These are phyloP conservation scores for Penicillium malachiteum DNA, from an alignment of 495 filamentous ascomycete genomes.

Conservation along the genomic window DNA sequence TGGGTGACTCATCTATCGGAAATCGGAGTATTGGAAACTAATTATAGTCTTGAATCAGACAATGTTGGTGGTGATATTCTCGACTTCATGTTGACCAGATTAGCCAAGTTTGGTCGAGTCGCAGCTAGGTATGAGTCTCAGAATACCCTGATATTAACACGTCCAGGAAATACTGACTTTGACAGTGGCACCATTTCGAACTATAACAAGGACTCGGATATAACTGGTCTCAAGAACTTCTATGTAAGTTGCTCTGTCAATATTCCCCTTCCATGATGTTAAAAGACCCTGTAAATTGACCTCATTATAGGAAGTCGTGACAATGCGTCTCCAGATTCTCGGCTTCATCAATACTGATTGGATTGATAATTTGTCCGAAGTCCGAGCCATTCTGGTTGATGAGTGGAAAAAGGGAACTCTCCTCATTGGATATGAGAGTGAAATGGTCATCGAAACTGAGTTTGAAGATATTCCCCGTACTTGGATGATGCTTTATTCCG, in stretches of 20 bases:
- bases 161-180: not conserved
- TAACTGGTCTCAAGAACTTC: slow-evolving; percentile 1
- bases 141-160: not conserved
- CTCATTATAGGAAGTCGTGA: not conserved
- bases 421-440: slow-evolving; percentile 1
- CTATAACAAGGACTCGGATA: not conserved
- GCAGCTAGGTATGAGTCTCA: slow-evolving; percentile 47
- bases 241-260: not conserved
- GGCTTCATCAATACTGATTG: slow-evolving; percentile 2
- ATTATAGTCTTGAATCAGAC: slow-evolving; percentile 32
- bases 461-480: slow-evolving; percentile 50
- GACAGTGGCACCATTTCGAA: not conserved
- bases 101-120: slow-evolving; percentile 57
- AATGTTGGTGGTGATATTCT: slow-evolving; percentile 71
- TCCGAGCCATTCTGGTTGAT: not conserved
- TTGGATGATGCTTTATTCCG: slow-evolving; percentile 52
- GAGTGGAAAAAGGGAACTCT: slow-evolving; percentile 1
- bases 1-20: not conserved
- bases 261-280: not conserved
- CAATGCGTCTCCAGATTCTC: slow-evolving; percentile 5
- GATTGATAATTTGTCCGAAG: not conserved
- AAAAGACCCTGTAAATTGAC: not conserved
- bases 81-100: slow-evolving; percentile 56
- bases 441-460: slow-evolving; percentile 17
- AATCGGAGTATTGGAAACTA: not conserved